These are phyloP conservation scores for Rhododendron griersonianum DNA, from an alignment of 148 eudicot species.

Conservation along the genomic window DNA sequence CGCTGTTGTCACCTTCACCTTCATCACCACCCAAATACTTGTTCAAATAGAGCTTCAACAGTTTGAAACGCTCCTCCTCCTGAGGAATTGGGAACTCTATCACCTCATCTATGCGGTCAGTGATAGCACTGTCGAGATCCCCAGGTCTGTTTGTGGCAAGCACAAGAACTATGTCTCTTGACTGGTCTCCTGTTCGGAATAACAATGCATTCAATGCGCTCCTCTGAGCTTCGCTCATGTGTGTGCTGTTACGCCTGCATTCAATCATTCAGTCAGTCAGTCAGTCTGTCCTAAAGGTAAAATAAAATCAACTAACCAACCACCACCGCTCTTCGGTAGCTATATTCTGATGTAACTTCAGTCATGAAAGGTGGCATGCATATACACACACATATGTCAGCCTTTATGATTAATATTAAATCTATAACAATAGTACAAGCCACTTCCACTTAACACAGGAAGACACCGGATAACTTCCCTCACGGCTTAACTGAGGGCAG, in stretches of 20 bases:
- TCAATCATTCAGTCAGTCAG: neutral
- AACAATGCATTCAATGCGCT: constrained; percentile 93
- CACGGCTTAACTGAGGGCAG: neutral
- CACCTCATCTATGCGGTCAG: constrained; percentile 94
- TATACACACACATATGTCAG: neutral
- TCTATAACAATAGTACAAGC: neutral
- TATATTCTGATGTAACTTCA: neutral
- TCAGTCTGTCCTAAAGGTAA: neutral
- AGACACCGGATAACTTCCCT: neutral
- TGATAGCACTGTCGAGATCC: constrained; percentile 86
- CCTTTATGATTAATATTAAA: neutral
- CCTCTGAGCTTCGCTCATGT: constrained; percentile 97
- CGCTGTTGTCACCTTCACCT: constrained; percentile 5
- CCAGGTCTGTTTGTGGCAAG: constrained; percentile 94
- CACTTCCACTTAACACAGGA: neutral
- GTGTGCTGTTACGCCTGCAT: constrained; percentile 81
- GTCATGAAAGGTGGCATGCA: neutral
- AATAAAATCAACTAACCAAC: neutral
- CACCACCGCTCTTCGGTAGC: neutral
- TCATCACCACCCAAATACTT: constrained; percentile 50
- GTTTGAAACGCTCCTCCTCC: constrained; percentile 87
- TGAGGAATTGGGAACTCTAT: constrained; percentile 88
- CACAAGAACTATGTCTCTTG: constrained; percentile 90
- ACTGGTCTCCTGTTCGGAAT: constrained; percentile 93
- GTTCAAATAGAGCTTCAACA: constrained; percentile 69